These are phyloP conservation scores for Luffa aegyptiaca DNA, from an alignment of 306 rosid species.

Conservation along the genomic window DNA sequence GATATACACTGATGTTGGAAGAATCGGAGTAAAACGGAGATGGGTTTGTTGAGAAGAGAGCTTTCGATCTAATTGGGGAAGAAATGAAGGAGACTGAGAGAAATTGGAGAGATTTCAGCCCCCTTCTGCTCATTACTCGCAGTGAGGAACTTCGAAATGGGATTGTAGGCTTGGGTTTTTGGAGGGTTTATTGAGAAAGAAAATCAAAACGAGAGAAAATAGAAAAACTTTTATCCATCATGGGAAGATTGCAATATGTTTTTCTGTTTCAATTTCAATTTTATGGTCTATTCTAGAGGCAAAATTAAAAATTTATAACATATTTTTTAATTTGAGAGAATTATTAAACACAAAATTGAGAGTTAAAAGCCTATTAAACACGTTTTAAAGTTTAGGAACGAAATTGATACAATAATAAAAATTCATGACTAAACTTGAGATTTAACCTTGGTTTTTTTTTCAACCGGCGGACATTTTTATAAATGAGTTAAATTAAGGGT, in stretches of 20 bases:
- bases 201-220: not conserved
- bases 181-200: constrained; percentile 5
- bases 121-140: constrained; percentile 36
- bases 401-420: too few relatives aligned
- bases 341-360: too few relatives aligned
- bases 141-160: not conserved
- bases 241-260: not conserved
- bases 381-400: too few relatives aligned
- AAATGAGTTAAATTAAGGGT: too few relatives aligned
- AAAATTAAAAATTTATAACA: too few relatives aligned
- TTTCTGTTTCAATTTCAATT: not conserved
- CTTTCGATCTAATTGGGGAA: not conserved
- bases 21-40: not conserved
- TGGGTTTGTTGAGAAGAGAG: not conserved
- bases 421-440: too few relatives aligned
- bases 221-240: not conserved
- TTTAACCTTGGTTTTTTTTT: too few relatives aligned
- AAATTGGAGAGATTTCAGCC: constrained; percentile 21
- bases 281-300: too few relatives aligned
- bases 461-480: too few relatives aligned
- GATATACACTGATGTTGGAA: not conserved
- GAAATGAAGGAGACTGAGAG: constrained; percentile 20
- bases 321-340: too few relatives aligned
- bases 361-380: too few relatives aligned
- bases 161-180: not conserved